Percentiles rank a stretch among this genome's conserved stretches.
phyloP scores from a whole-genome alignment of 345 rosid species.

The Salix caprea region DNA sequence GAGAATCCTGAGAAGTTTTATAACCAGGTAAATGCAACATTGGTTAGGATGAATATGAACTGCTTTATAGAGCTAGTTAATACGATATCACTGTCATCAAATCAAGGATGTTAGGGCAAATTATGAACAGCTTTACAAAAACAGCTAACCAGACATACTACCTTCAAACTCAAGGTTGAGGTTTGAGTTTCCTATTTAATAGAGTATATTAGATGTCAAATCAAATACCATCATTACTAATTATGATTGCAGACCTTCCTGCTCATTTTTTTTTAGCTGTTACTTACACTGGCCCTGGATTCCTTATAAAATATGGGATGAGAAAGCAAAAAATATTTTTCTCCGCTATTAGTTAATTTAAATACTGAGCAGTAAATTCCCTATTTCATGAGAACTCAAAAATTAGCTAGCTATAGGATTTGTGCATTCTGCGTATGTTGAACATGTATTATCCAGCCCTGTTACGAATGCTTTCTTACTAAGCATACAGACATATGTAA shows the following conservation, averaged over 20 bases:
- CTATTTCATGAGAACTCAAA: background rate
- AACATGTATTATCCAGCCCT: background rate
- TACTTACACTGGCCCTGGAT: background rate
- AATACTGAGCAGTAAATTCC: background rate
- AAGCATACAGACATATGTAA: background rate
- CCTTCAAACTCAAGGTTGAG: background rate
- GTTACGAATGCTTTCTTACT: background rate
- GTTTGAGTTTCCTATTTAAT: background rate
- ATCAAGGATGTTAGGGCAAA: background rate
- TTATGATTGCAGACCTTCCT: background rate
- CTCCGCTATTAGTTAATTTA: background rate
- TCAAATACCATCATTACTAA: background rate
- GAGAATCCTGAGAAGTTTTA: constrained; percentile 80
- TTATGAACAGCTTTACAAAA: background rate
- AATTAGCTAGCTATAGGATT: background rate
- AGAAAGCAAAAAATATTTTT: background rate
- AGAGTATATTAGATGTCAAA: background rate
- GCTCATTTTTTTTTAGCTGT: background rate
- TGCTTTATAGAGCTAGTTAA: background rate
- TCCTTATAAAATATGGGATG: background rate
- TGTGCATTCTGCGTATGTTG: background rate
- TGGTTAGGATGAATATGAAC: background rate
- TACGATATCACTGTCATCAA: background rate
- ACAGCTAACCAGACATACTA: background rate
- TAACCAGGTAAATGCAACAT: constrained; percentile 50